Conservation (phyloP, 768 basidiomycete species). For the Suillus occidentalis region DNA sequence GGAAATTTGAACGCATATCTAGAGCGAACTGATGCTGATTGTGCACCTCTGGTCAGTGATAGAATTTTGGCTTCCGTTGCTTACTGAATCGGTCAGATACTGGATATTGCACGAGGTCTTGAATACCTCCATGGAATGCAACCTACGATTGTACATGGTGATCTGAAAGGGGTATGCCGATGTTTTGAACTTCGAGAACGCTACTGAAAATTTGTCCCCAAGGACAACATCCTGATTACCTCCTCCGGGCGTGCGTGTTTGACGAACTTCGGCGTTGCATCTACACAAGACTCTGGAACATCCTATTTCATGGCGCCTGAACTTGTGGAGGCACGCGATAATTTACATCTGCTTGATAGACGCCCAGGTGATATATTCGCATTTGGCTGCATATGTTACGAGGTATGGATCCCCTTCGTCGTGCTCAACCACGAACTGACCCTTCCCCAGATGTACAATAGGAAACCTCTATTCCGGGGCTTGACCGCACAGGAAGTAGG, state of each 20-base stretch:
- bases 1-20: constrained; percentile 35
- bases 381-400: constrained; percentile 34
- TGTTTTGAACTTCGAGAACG: not conserved
- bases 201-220: not conserved
- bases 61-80: not conserved
- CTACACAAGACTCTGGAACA: constrained; percentile 17
- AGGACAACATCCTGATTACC: constrained; percentile 32
- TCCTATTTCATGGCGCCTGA: constrained; percentile 31
- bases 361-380: constrained; percentile 37
- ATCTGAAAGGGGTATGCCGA: constrained; percentile 41
- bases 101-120: constrained; percentile 38
- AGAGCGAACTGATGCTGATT: constrained; percentile 19
- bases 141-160: constrained; percentile 44
- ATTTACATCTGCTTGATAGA: constrained; percentile 14
- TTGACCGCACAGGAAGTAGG: constrained; percentile 17
- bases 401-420: constrained; percentile 20
- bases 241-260: constrained; percentile 28
- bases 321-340: constrained; percentile 16
- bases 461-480: constrained; percentile 26
- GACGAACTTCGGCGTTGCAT: constrained; percentile 33
- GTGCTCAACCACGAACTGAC: not conserved
- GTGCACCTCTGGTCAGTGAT: constrained; percentile 34
- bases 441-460: constrained; percentile 28
- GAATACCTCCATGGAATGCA: constrained; percentile 38
- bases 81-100: constrained; percentile 28